These are phyloP conservation scores for Pichia cabralensis DNA, from an alignment of 805 yeast species.

Conservation along the genomic window DNA sequence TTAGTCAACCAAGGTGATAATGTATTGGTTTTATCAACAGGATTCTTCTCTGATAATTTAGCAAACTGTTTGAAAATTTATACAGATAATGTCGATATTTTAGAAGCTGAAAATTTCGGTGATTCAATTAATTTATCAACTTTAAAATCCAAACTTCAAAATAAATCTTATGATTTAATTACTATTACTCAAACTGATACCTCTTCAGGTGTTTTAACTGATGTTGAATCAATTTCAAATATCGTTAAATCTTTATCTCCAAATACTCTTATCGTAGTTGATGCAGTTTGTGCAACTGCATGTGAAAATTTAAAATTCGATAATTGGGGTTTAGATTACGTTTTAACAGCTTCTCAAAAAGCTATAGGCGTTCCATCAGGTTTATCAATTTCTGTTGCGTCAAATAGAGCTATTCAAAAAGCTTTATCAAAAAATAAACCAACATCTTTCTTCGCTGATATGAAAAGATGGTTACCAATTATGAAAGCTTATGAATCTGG, in stretches of 20 bases:
- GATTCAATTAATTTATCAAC: slow-evolving; percentile 48
- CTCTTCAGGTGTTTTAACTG: slow-evolving; percentile 83
- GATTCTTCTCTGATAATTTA: slow-evolving; percentile 78
- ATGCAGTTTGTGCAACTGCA: slow-evolving; percentile 91
- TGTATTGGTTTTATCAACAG: slow-evolving; percentile 79
- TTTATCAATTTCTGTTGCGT: slow-evolving; percentile 64
- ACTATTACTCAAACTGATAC: slow-evolving; percentile 95
- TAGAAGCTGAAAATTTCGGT: slow-evolving; percentile 62
- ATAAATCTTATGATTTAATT: slow-evolving; percentile 45
- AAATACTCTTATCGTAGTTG: slow-evolving; percentile 74
- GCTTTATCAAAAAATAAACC: slow-evolving; percentile 41
- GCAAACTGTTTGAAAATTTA: slow-evolving; percentile 66
- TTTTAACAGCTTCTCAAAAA: slow-evolving; percentile 87
- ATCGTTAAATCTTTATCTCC: slow-evolving; percentile 62
- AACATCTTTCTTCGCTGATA: slow-evolving; percentile 54
- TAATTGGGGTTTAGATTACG: slow-evolving; percentile 83
- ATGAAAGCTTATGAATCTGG: slow-evolving; percentile 81
- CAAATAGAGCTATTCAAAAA: slow-evolving; percentile 61
- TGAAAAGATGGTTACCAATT: slow-evolving; percentile 81
- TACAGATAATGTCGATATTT: slow-evolving; percentile 65
- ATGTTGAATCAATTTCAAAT: slow-evolving; percentile 52
- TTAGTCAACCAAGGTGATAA: slow-evolving; percentile 55
- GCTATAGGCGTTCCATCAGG: slow-evolving; percentile 96
- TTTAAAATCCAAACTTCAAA: slow-evolving; percentile 45
- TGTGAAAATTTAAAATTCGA: slow-evolving; percentile 82